phyloP scores from a whole-genome alignment of 257 asterid species.

The Capsicum rhomboideum region DNA sequence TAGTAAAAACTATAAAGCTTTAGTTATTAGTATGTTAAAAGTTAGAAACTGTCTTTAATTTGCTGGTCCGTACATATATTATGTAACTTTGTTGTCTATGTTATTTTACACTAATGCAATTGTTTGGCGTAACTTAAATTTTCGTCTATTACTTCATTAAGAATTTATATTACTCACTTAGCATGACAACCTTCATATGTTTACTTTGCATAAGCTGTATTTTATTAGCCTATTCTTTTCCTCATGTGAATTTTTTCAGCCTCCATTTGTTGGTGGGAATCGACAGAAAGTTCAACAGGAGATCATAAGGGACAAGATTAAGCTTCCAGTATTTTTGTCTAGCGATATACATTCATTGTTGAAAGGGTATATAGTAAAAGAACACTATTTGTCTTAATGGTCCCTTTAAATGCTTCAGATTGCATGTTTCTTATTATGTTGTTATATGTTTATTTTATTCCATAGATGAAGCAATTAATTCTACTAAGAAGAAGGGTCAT shows the following conservation, averaged over 20 bases:
- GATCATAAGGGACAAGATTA: constrained; percentile 62
- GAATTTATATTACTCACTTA: background rate
- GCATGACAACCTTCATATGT: background rate
- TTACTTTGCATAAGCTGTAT: background rate
- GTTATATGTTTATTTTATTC: background rate
- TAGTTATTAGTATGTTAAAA: background rate
- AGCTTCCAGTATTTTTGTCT: constrained; percentile 60
- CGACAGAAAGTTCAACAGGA: constrained; percentile 64
- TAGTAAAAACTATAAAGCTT: background rate
- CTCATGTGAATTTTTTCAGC: constrained; percentile 29
- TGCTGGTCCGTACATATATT: background rate
- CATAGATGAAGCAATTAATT: background rate
- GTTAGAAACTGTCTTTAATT: no score
- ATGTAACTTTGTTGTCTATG: background rate
- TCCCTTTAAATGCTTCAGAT: background rate
- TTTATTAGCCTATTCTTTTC: background rate
- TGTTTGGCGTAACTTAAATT: background rate
- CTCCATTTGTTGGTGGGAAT: constrained; percentile 58
- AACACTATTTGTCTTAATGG: background rate
- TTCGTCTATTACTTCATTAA: background rate
- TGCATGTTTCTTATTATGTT: background rate
- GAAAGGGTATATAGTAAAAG: no score
- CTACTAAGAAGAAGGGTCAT: background rate
- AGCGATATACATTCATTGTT: constrained; percentile 68
- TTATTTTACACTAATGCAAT: background rate